These are phyloP conservation scores for Plasmodium vivax DNA, from an alignment of 169 alveolate species.

Conservation along the genomic window DNA sequence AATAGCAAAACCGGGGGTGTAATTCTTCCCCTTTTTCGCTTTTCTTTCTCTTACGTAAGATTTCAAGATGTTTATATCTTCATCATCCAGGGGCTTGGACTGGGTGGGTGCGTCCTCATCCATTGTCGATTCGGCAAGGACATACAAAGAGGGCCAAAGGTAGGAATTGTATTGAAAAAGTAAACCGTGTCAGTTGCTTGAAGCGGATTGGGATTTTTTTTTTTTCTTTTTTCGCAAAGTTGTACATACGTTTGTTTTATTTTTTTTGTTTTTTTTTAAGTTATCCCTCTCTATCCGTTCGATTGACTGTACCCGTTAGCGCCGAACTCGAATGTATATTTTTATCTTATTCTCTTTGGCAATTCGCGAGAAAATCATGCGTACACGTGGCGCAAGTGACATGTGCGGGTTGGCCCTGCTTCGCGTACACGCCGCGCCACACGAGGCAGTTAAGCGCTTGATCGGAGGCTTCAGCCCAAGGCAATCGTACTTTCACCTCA, in stretches of 20 bases:
- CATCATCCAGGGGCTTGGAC: conserved; percentile 75
- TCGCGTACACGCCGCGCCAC: neutral
- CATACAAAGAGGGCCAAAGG: conserved; percentile 19
- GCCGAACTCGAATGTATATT: neutral
- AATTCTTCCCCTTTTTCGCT: neutral
- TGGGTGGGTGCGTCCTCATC: conserved; percentile 56
- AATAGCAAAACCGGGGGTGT: neutral
- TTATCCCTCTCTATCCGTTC: neutral
- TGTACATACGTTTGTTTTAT: neutral
- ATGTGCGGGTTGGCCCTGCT: neutral
- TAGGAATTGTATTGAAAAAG: neutral
- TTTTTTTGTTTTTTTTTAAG: neutral
- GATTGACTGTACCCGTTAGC: neutral
- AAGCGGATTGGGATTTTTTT: neutral
- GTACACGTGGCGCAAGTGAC: neutral
- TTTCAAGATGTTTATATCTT: conserved; percentile 75
- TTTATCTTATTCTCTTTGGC: neutral
- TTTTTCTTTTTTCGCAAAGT: neutral
- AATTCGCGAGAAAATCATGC: neutral
- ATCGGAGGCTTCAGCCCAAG: neutral
- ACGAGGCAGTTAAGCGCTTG: neutral
- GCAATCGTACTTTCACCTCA: neutral
- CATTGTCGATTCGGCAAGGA: conserved; percentile 7
- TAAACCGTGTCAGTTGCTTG: neutral
- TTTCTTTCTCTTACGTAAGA: conserved; percentile 30